These are phyloP conservation scores for Fraxinus sp. DNA, from an alignment of 305 asterid species.

Conservation along the genomic window DNA sequence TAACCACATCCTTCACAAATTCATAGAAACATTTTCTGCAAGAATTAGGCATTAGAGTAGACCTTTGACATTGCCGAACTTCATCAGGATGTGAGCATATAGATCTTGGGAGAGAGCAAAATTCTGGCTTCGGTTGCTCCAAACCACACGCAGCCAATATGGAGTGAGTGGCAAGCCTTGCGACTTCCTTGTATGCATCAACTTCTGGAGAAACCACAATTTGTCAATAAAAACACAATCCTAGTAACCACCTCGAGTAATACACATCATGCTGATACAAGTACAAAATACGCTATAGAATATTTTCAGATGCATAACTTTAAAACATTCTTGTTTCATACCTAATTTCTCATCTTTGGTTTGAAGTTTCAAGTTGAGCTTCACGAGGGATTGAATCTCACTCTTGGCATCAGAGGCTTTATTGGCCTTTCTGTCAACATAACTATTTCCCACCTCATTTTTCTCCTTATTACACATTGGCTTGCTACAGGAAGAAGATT, in stretches of 20 bases:
- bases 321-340: conserved; percentile 16
- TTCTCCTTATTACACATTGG: conserved; percentile 29
- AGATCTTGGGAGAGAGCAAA: conserved; percentile 33
- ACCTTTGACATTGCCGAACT: conserved; percentile 34
- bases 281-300: not conserved
- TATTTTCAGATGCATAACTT: not conserved
- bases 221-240: not conserved
- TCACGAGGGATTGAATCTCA: conserved; percentile 73
- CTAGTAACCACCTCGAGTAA: not conserved
- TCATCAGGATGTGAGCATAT: conserved; percentile 44
- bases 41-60: conserved; percentile 54
- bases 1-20: conserved; percentile 59
- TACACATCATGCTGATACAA: not conserved
- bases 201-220: conserved; percentile 35
- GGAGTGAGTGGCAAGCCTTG: conserved; percentile 62
- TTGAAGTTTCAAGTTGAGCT: conserved; percentile 67
- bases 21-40: conserved; percentile 68
- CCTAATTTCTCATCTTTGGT: conserved; percentile 53
- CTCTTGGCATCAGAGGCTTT: conserved; percentile 49
- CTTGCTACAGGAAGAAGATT: conserved; percentile 35
- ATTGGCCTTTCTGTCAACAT: conserved; percentile 29
- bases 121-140: conserved; percentile 47
- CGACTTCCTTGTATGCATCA: conserved; percentile 55
- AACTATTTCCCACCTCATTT: conserved; percentile 30
- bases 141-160: conserved; percentile 60